A percentile compares a stretch with the other conserved stretches of the same genome.
Evolutionary conservation across 176 grass and related monocot species (phyloP).

Genomic region (Panicum miliaceum): DNA sequence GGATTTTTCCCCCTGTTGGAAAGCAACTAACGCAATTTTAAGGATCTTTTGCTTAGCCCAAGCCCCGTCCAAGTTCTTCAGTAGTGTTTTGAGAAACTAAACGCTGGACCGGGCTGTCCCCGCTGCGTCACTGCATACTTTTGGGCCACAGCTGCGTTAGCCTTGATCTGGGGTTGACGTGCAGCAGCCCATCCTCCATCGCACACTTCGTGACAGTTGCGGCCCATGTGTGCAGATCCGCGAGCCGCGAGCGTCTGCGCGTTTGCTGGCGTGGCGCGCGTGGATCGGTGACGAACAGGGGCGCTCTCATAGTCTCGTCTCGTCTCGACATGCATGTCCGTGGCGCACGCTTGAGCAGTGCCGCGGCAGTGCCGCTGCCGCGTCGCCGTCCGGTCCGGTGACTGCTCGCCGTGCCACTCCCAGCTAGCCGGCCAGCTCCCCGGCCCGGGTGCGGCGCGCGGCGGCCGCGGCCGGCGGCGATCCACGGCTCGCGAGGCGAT

Average conservation of each 20-base stretch:
- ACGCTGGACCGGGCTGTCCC: too few relatives aligned
- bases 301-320: too few relatives aligned
- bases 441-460: background rate
- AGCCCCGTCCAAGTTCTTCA: too few relatives aligned
- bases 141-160: background rate
- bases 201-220: background rate
- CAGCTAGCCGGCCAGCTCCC: background rate
- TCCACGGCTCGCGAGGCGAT: background rate
- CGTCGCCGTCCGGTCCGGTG: conserved; percentile 12
- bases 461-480: background rate
- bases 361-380: background rate
- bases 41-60: too few relatives aligned
- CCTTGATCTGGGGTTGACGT: background rate
- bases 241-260: background rate
- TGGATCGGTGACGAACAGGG: too few relatives aligned
- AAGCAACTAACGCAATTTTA: too few relatives aligned
- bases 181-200: background rate
- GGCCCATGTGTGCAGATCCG: background rate
- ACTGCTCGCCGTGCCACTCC: background rate
- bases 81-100: too few relatives aligned
- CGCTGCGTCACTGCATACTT: too few relatives aligned
- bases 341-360: background rate
- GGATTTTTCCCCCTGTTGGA: too few relatives aligned
- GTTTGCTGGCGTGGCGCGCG: too few relatives aligned
- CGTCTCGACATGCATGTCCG: background rate